phyloP scores from a whole-genome alignment of 1,284 basidiomycete species.

The Meripilus lineatus region DNA sequence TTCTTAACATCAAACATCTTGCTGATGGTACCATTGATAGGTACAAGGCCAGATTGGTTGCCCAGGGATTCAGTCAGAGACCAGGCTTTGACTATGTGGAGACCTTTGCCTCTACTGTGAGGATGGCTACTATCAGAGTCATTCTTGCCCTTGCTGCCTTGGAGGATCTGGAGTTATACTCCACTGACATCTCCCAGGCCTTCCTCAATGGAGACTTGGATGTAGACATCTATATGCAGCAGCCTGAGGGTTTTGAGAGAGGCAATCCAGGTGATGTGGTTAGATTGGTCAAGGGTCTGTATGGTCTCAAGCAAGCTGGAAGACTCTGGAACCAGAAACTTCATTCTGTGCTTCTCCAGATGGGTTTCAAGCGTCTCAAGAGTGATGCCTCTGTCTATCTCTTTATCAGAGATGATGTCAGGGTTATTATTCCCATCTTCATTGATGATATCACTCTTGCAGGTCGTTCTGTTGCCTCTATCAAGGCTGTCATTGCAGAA shows the following conservation, averaged over 20 bases:
- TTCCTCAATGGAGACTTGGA: slow-evolving; percentile 30
- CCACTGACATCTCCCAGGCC: slow-evolving; percentile 16
- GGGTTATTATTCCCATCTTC: slow-evolving; percentile 17
- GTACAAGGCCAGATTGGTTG: slow-evolving; percentile 33
- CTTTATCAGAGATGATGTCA: slow-evolving; percentile 1
- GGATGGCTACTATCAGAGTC: slow-evolving; percentile 30
- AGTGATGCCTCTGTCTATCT: slow-evolving; percentile 4
- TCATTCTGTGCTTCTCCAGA: slow-evolving; percentile 1
- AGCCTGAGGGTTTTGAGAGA: slow-evolving; percentile 24
- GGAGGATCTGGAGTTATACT: slow-evolving; percentile 30
- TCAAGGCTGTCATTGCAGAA: slow-evolving; percentile 9
- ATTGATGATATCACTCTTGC: slow-evolving; percentile 21
- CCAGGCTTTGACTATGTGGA: slow-evolving; percentile 36
- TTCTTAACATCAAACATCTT: slow-evolving; percentile 29
- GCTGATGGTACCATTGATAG: slow-evolving; percentile 22
- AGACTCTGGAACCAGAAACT: slow-evolving; percentile 29
- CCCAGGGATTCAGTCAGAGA: slow-evolving; percentile 34
- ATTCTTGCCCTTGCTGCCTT: slow-evolving; percentile 33
- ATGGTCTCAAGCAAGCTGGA: slow-evolving; percentile 36
- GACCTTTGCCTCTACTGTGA: slow-evolving; percentile 38
- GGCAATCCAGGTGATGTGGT: slow-evolving; percentile 11
- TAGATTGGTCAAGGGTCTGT: slow-evolving; percentile 22
- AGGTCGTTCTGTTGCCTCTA: slow-evolving; percentile 6
- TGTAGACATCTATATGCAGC: slow-evolving; percentile 30
- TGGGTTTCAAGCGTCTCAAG: slow-evolving; percentile 16